Evolutionary conservation across 2,329 filamentous ascomycete species (phyloP).

Genomic region (Clonostachys byssicola): DNA sequence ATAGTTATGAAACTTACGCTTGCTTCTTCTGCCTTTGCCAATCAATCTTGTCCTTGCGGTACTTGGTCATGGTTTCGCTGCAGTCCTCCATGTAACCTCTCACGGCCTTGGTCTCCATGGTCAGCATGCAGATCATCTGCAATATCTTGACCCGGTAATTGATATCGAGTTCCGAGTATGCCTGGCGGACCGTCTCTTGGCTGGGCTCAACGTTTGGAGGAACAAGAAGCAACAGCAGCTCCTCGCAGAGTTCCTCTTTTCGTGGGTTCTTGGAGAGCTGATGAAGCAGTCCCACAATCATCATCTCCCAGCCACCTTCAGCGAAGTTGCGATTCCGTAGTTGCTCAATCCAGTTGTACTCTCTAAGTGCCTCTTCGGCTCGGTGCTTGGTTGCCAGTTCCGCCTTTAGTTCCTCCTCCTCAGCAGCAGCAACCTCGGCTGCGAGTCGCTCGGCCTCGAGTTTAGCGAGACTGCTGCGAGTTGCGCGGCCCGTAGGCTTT

Average conservation of each 20-base stretch:
- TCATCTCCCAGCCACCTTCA: constrained; percentile 86
- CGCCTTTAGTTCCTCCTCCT: constrained; percentile 39
- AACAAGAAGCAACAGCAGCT: constrained; percentile 75
- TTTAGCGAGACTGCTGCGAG: constrained; percentile 81
- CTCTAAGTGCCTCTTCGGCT: constrained; percentile 70
- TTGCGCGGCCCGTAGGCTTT: constrained; percentile 65
- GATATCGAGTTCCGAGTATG: constrained; percentile 74
- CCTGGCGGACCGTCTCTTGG: constrained; percentile 65
- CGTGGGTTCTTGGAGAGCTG: constrained; percentile 76
- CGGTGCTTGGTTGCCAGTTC: constrained; percentile 55
- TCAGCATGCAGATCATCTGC: constrained; percentile 82
- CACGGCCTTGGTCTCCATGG: constrained; percentile 79
- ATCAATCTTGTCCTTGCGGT: constrained; percentile 94
- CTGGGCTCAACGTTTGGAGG: constrained; percentile 74
- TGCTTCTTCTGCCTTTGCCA: constrained; percentile 74
- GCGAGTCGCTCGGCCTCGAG: constrained; percentile 68
- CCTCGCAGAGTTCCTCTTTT: constrained; percentile 69
- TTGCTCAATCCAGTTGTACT: constrained; percentile 81
- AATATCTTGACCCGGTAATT: constrained; percentile 78
- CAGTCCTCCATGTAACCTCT: constrained; percentile 89
- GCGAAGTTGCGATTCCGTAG: constrained; percentile 80
- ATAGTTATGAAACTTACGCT: constrained; percentile 39
- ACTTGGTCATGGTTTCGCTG: constrained; percentile 88
- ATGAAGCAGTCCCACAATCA: constrained; percentile 81
- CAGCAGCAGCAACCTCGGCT: constrained; percentile 51